These are phyloP conservation scores for Pugionium cornutum DNA, from an alignment of 345 rosid species.

Conservation along the genomic window DNA sequence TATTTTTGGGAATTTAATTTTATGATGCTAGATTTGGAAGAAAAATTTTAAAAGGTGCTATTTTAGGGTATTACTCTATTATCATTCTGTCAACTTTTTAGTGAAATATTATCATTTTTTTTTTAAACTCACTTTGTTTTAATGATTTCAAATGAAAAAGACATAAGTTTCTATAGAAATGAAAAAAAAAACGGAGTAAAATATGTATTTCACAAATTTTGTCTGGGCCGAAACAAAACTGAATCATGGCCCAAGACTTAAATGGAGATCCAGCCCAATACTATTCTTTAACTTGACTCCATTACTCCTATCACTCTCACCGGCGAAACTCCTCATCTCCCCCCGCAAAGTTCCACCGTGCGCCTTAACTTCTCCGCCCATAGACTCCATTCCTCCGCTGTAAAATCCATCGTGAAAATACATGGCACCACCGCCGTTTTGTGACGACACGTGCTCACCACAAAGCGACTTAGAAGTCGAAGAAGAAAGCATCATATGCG, in stretches of 20 bases:
- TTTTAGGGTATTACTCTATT: too few relatives aligned
- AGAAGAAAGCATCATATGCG: conserved; percentile 41
- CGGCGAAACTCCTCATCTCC: conserved; percentile 45
- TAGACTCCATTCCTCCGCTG: conserved; percentile 34
- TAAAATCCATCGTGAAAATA: conserved; percentile 31
- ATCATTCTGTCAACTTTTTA: too few relatives aligned
- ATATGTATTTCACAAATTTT: conserved; percentile 14
- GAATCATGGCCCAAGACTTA: conserved; percentile 67
- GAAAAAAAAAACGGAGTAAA: conserved; percentile 3
- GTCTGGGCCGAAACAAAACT: not conserved
- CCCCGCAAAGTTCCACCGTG: conserved; percentile 41
- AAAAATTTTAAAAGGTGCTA: too few relatives aligned
- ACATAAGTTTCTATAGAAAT: not conserved
- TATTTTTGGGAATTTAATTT: too few relatives aligned
- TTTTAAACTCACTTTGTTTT: too few relatives aligned
- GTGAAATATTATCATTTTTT: too few relatives aligned
- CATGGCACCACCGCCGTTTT: conserved; percentile 30
- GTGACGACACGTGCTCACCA: conserved; percentile 38
- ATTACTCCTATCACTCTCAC: conserved; percentile 37
- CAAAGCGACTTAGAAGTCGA: conserved; percentile 29
- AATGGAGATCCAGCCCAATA: conserved; percentile 73
- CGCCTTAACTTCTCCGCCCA: conserved; percentile 29
- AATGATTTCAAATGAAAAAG: too few relatives aligned
- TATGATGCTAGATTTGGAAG: too few relatives aligned
- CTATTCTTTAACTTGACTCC: conserved; percentile 51